Base-by-base conservation (phyloP, 306 rosid species). In the Lagenaria siceraria region DNA sequence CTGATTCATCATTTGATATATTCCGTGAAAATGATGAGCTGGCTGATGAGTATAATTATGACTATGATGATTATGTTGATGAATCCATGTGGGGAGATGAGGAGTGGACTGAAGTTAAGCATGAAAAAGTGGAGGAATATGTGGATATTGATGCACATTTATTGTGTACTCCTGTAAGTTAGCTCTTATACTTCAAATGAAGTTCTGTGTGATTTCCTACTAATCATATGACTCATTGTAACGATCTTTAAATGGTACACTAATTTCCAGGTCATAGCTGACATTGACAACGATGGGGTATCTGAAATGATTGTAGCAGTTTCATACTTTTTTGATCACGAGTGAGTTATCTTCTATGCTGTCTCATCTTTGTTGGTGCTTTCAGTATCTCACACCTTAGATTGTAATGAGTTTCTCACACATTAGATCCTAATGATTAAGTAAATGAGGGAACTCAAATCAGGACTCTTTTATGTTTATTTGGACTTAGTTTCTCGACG, bases 81-180 rank as follows among this genome's bases (percentile, higher is more conserved):
- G 98, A 90, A 59, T 43, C 96, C 54, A 78, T 90, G 98, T 96
- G 99, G 99, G 99, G 97, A 81, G 97, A 87, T 63, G 99, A 96
- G 84, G 99, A 90, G 73, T 96, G 95, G 96, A 69, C 81, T 80
- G 99, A 96, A 81, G 83, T 12, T 60, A 76, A 85, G 69, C 99
- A 92, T 3, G 97, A 88, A 77, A 92, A 79, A 81, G 21, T 84
- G 80, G 99, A 96, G 86, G 99, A 96, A 80, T 89, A 82, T 80
- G 88, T 96, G 79, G 86, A 87, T 74, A 80, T 96, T 82, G 98
- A 92, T 78, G 85, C 98, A 12, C 99, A 96, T 79, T 85, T 92
- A 78, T 84, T 96, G 85, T 86, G 88, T 85, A 96, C 99, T 79
- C 99, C 99, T 43, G 98, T 96, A 86, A 89, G 98, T 83, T 40